These are phyloP conservation scores for Sordariomycetes sp. DNA, from an alignment of 2,329 filamentous ascomycete genomes.

Conservation along the genomic window DNA sequence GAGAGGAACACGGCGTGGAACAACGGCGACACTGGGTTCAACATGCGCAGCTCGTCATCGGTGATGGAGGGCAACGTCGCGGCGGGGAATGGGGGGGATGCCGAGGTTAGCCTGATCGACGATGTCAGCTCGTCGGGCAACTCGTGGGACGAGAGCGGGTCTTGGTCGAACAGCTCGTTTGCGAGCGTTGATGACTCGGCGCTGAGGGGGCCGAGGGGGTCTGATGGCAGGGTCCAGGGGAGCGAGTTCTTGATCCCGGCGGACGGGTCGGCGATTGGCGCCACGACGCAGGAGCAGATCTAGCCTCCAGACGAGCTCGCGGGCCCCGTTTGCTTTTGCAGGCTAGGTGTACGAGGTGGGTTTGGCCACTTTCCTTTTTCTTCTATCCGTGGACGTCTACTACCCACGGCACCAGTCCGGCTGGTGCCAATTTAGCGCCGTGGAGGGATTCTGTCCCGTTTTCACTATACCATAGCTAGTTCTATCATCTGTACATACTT, in stretches of 20 bases:
- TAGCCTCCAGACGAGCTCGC: not conserved
- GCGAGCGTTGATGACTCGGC: conserved; percentile 18
- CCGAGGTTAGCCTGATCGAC: conserved; percentile 11
- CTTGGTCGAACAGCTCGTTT: conserved; percentile 25
- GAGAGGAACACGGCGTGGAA: conserved; percentile 30
- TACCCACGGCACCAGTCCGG: too few species aligned
- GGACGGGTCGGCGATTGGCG: conserved; percentile 21
- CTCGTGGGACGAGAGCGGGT: conserved; percentile 22
- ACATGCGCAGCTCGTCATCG: conserved; percentile 20
- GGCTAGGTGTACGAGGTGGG: too few species aligned
- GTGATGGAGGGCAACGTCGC: conserved; percentile 24
- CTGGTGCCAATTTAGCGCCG: too few species aligned
- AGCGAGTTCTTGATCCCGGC: conserved; percentile 25
- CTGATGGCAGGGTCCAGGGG: conserved; percentile 20
- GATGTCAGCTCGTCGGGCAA: conserved; percentile 18
- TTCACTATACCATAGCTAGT: too few species aligned
- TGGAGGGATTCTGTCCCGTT: too few species aligned
- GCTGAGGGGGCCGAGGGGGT: conserved; percentile 19
- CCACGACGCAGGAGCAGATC: conserved; percentile 12
- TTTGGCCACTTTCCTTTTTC: too few species aligned
- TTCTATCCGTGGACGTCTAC: too few species aligned
- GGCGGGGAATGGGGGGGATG: conserved; percentile 16
- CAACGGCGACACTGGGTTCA: conserved; percentile 26
- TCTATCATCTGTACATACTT: too few species aligned
- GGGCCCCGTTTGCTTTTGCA: too few species aligned